Base-by-base conservation (phyloP, 176 grass and related monocot species). In the Ensete glaucum region DNA sequence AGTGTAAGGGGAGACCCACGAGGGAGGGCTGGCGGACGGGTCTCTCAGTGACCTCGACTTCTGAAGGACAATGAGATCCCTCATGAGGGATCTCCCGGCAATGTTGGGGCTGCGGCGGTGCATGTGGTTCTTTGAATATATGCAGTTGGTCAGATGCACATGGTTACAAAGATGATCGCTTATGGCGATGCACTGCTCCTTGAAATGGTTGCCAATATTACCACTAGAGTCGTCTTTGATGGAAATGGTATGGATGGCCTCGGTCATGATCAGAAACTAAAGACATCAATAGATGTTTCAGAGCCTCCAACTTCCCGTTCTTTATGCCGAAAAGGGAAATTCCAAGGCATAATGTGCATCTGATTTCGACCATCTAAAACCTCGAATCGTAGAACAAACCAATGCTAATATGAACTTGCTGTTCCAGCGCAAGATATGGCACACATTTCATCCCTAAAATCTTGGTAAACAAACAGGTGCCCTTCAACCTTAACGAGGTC, bases 31-130 rank as follows among this genome's bases (percentile, higher is more conserved):
- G 4, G 90, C 91, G 53, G 86, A 94, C 0, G 95, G 95, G 78
- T 99, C 90, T 58, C 89, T 78, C 4, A 99, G 88, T 8, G 90
- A 99, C 52, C 82, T 84, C 16, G 95, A 99, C 76, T 84, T 87
- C 84, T 99, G 95, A 51, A 99, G 85, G 51, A 84, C 84, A 19
- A 94, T 85, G 53, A 99, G 84, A 82, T 99, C 88, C 54, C 88
- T 78, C 82, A 98, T 91, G 14, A 98, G 88, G 66, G 89, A 82
- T 73, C 81, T 27, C 84, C 87, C 59, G 64, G 87, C 1, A 73
- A 76, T 1, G 83, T 64, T 50, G 73, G 88, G 79, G 79, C 82
- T 77, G 69, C 70, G 79, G 69, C 22, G 80, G 79, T 77, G 24
- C 84, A 82, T 74, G 84, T 97, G 85, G 83, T 86, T 88, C 67